phyloP scores from a whole-genome alignment of 2,329 filamentous ascomycete genomes.

The Sordariomycetes sp. region DNA sequence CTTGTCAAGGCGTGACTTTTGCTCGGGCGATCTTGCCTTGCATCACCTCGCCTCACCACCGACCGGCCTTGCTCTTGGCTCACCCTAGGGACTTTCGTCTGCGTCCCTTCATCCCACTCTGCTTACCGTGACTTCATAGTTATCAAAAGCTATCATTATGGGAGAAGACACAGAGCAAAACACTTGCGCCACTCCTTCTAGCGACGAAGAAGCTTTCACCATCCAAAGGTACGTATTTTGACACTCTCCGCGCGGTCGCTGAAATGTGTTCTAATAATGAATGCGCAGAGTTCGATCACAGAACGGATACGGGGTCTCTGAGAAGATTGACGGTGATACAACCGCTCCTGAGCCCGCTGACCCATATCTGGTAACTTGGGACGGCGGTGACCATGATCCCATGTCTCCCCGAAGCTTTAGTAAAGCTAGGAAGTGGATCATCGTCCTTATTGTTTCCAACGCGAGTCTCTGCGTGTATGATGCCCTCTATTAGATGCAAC shows the following conservation, averaged over 20 bases:
- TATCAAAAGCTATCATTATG: not conserved
- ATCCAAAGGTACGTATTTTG: not conserved
- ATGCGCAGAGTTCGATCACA: not conserved
- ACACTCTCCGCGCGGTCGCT: not conserved
- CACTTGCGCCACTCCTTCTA: not conserved
- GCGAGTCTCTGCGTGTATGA: constrained; percentile 77
- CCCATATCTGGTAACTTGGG: constrained; percentile 48
- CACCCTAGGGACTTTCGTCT: not conserved
- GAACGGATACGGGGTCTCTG: not conserved
- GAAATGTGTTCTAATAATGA: not conserved
- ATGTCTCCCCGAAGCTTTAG: constrained; percentile 59
- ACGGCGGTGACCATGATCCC: constrained; percentile 58
- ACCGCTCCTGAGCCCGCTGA: not conserved
- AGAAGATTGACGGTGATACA: not conserved
- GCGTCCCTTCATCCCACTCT: not conserved
- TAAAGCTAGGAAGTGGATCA: constrained; percentile 59
- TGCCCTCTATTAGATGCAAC: not conserved
- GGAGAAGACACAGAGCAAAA: not conserved
- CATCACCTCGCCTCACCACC: not conserved
- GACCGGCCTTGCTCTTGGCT: not conserved
- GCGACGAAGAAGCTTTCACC: not conserved
- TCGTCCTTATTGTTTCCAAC: constrained; percentile 59
- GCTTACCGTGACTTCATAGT: not conserved
- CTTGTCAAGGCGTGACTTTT: not conserved
- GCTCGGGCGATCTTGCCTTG: not conserved